Evolutionary conservation across 345 rosid genomes (phyloP).

Genomic region (Isatis tinctoria): DNA sequence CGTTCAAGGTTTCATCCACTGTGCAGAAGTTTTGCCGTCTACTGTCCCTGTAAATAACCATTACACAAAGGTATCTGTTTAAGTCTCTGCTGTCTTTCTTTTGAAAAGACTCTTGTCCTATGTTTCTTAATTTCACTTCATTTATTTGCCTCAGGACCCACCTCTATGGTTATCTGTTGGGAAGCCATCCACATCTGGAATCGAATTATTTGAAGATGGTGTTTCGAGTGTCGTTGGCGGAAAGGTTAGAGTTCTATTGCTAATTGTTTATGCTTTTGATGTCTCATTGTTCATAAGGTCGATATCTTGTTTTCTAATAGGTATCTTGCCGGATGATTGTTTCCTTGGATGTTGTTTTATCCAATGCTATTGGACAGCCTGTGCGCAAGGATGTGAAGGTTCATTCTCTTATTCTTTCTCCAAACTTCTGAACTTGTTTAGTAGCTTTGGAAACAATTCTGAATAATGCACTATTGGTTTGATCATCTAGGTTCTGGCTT

Average conservation of each 20-base stretch:
- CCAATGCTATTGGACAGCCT: slow-evolving; percentile 54
- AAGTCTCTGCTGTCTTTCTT: not conserved
- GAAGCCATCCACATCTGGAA: slow-evolving; percentile 52
- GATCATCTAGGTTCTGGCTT: slow-evolving; percentile 53
- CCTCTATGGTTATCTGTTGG: slow-evolving; percentile 60
- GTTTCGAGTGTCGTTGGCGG: slow-evolving; percentile 79
- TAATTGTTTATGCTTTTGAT: not conserved
- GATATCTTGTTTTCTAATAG: slow-evolving; percentile 29
- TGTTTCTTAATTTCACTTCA: slow-evolving; percentile 4
- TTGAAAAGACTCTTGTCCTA: not conserved
- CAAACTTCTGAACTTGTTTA: not conserved
- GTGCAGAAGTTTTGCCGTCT: slow-evolving; percentile 45
- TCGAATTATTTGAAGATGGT: slow-evolving; percentile 64
- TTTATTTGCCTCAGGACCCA: slow-evolving; percentile 49
- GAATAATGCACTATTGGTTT: slow-evolving; percentile 3
- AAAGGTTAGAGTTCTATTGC: slow-evolving; percentile 48
- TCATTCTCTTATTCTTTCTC: slow-evolving; percentile 14
- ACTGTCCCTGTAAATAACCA: slow-evolving; percentile 41
- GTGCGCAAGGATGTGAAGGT: slow-evolving; percentile 73
- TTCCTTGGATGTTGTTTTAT: slow-evolving; percentile 66
- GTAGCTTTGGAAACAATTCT: not conserved
- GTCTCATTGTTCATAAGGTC: not conserved
- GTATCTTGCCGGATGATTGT: slow-evolving; percentile 74
- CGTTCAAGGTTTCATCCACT: slow-evolving; percentile 57
- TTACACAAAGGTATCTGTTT: slow-evolving; percentile 38